phyloP scores from a whole-genome alignment of 768 basidiomycete species.

The Amanita rimosa region DNA sequence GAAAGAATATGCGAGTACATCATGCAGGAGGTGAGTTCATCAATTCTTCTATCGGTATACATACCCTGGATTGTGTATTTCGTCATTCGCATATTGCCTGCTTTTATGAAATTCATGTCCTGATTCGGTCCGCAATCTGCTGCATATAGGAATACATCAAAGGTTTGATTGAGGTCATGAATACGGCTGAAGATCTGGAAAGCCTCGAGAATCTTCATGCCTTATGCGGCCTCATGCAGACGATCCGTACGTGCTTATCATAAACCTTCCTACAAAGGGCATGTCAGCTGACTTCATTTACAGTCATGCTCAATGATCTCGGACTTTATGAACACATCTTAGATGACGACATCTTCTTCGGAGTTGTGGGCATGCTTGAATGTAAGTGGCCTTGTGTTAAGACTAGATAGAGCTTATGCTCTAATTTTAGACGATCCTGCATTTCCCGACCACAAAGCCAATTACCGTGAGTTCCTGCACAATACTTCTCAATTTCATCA shows the following conservation, averaged over 20 bases:
- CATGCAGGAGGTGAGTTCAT: conserved; percentile 57
- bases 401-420: conserved; percentile 7
- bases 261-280: neutral
- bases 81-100: conserved; percentile 10
- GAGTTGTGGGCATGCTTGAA: conserved; percentile 93
- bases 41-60: neutral
- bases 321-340: conserved; percentile 90
- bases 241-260: conserved; percentile 52
- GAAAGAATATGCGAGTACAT: conserved; percentile 89
- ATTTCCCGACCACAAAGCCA: conserved; percentile 92
- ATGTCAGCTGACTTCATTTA: conserved; percentile 4
- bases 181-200: conserved; percentile 89
- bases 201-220: conserved; percentile 84
- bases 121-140: conserved; percentile 11
- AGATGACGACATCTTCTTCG: conserved; percentile 85
- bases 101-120: conserved; percentile 9
- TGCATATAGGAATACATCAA: conserved; percentile 71
- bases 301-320: conserved; percentile 94
- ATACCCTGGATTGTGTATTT: neutral
- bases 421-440: conserved; percentile 78
- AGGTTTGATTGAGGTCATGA: conserved; percentile 71
- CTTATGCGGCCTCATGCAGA: conserved; percentile 86
- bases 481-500: conserved; percentile 80
- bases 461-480: conserved; percentile 88
- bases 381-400: conserved; percentile 44